Base-by-base conservation (phyloP, 2,329 filamentous ascomycete genomes). In the Raffaelea ambrosiae region DNA sequence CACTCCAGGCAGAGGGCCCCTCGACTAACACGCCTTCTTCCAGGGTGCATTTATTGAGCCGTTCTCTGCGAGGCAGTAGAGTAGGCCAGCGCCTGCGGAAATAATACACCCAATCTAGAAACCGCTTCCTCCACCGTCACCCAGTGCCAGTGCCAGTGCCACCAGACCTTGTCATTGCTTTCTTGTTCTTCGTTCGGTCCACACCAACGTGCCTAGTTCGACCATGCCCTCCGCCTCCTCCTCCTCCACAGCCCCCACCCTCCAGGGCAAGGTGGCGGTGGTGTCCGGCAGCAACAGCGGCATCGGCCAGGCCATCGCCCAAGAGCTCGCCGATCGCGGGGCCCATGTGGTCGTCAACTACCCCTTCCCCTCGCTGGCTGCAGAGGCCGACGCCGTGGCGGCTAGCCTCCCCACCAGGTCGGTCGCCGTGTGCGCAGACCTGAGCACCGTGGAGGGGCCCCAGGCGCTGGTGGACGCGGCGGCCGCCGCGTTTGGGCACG, bases 331-430 rank as follows among this genome's bases (percentile, higher is more conserved):
- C 13, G 62, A 64, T 39, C 66, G 67, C 14, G 72, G 73, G 41
- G 71, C 72, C 31, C 63, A 62, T 38, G 61, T 74, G 8, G 68
- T 72, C 9, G 59, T 76, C 58, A 76, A 73, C 61, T 77, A 76
- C 56, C 67, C 70, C 1, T 66, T 61, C 41, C 40, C 61, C 2
- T 21, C 48, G 3, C 51, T 63, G n/a, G 40, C 47, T 8, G 48
- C 46, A 3, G 58, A 66, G 47, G 62, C 61, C n/a, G 56, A 64
- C 3, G 51, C 48, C 0, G 50, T 66, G 1, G 53, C 58, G 11
- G 46, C 57, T 1, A 53, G 51, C 10, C 54, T 71, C 5, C 43
- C 57, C 4, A 62, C 60, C 1, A 51, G 47, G 18, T 54, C 58
- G 4, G 62, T 70, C 4, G 63, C 67, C 9, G 65, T 73, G 2